Percentiles rank a stretch among this genome's conserved stretches.
These are phyloP conservation scores for Mortierella claussenii DNA, from an alignment of 192 early-diverging fungal species.

Conservation along the genomic window DNA sequence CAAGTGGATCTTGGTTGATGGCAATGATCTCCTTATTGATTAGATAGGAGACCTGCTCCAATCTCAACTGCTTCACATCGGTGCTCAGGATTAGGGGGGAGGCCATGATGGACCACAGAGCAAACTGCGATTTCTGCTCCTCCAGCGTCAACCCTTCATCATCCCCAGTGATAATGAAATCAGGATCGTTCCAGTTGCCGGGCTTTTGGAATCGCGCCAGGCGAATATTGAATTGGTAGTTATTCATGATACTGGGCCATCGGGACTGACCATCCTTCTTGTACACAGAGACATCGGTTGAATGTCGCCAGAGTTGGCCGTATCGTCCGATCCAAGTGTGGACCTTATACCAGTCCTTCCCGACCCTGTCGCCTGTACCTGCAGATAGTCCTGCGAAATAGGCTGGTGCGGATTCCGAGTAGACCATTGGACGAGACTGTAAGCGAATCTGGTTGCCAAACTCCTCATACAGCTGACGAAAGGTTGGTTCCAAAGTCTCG, in stretches of 20 bases:
- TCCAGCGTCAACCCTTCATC: slow-evolving; percentile 43
- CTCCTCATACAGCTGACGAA: slow-evolving; percentile 30
- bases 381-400: slow-evolving; percentile 52
- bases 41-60: slow-evolving; percentile 48
- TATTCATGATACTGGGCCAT: slow-evolving; percentile 49
- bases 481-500: slow-evolving; percentile 50
- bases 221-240: slow-evolving; percentile 55
- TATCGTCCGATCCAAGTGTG: slow-evolving; percentile 50
- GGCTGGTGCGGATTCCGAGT: slow-evolving; percentile 54
- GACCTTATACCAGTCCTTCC: slow-evolving; percentile 54
- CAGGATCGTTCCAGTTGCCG: slow-evolving; percentile 54
- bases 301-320: slow-evolving; percentile 57
- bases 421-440: slow-evolving; percentile 41
- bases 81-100: slow-evolving; percentile 68
- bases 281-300: slow-evolving; percentile 47
- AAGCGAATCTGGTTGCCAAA: slow-evolving; percentile 20
- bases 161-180: slow-evolving; percentile 59
- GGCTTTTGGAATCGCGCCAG: slow-evolving; percentile 49
- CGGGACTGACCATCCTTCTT: slow-evolving; percentile 36
- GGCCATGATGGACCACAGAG: slow-evolving; percentile 67
- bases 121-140: slow-evolving; percentile 63
- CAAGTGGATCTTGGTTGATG: slow-evolving; percentile 69
- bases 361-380: slow-evolving; percentile 37
- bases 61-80: slow-evolving; percentile 54
- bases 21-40: slow-evolving; percentile 63